These are phyloP conservation scores for Kokia cookei DNA, from an alignment of 441 rosid species.

Conservation along the genomic window DNA sequence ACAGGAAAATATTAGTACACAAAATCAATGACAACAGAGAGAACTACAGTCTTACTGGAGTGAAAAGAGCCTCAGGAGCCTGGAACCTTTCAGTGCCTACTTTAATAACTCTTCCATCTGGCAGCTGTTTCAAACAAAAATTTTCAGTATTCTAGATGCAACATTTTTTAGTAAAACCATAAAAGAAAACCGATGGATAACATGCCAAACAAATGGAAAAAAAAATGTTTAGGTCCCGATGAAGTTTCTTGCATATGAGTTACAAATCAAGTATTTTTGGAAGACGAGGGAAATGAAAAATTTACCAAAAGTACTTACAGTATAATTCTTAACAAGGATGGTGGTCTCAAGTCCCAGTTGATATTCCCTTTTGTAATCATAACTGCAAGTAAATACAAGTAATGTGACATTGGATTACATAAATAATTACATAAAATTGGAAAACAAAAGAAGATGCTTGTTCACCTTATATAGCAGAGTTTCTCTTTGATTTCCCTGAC, in stretches of 20 bases:
- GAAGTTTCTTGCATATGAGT: background rate
- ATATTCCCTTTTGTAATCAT: conserved; percentile 94
- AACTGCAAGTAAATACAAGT: conserved; percentile 38
- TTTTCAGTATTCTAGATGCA: background rate
- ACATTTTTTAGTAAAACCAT: background rate
- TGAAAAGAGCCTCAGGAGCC: conserved; percentile 96
- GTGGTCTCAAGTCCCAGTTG: conserved; percentile 96
- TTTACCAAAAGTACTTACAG: conserved; percentile 33
- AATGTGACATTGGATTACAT: background rate
- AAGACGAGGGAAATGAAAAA: background rate
- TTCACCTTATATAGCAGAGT: conserved; percentile 88
- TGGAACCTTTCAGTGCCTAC: conserved; percentile 98
- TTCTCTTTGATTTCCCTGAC: conserved; percentile 96
- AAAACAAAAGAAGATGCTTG: background rate
- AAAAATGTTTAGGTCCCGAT: background rate
- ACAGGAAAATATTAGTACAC: background rate
- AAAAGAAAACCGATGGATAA: background rate
- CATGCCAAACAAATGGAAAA: background rate
- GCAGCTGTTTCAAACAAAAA: conserved; percentile 52
- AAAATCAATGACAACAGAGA: background rate
- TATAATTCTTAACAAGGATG: conserved; percentile 88
- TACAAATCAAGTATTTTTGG: background rate
- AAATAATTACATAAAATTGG: background rate
- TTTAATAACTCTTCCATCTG: conserved; percentile 94
- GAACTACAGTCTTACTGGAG: conserved; percentile 58